These are phyloP conservation scores for Amanita phalloides DNA, from an alignment of 768 basidiomycete genomes.

Conservation along the genomic window DNA sequence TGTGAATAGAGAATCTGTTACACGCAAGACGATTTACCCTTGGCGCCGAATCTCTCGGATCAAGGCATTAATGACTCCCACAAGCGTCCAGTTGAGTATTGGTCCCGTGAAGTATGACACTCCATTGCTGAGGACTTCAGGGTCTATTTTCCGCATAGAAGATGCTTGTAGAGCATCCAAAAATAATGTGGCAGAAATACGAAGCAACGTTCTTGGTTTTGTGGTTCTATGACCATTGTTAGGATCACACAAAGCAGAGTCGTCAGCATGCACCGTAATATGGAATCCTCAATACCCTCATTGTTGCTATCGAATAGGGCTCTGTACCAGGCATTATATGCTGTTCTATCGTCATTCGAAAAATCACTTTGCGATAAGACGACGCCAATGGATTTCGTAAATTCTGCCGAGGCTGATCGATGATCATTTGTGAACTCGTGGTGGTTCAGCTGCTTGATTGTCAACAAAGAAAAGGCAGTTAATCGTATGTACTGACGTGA, in stretches of 20 bases:
- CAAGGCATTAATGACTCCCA: constrained; percentile 58
- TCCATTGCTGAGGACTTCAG: constrained; percentile 60
- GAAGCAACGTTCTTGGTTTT: constrained; percentile 54
- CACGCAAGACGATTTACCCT: constrained; percentile 28
- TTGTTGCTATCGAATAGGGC: constrained; percentile 67
- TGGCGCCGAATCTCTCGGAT: constrained; percentile 47
- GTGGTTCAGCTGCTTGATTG: constrained; percentile 33
- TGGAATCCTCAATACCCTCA: constrained; percentile 79
- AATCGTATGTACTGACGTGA: constrained; percentile 29
- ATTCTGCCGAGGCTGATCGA: constrained; percentile 36
- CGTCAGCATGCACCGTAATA: constrained; percentile 36
- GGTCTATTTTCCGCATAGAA: constrained; percentile 47
- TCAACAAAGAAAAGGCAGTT: constrained; percentile 3
- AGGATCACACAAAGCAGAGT: neutral
- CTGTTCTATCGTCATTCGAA: constrained; percentile 28
- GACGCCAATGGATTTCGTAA: constrained; percentile 37
- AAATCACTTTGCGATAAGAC: constrained; percentile 30
- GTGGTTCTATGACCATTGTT: constrained; percentile 39
- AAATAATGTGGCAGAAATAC: constrained; percentile 59
- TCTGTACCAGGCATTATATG: constrained; percentile 58
- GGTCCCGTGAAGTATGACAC: constrained; percentile 68
- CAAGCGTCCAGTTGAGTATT: constrained; percentile 71
- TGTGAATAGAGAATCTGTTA: neutral
- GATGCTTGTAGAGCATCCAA: constrained; percentile 44
- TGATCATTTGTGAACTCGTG: constrained; percentile 34